Base-by-base conservation (phyloP, 768 basidiomycete genomes). In the Daedalea quercina region DNA sequence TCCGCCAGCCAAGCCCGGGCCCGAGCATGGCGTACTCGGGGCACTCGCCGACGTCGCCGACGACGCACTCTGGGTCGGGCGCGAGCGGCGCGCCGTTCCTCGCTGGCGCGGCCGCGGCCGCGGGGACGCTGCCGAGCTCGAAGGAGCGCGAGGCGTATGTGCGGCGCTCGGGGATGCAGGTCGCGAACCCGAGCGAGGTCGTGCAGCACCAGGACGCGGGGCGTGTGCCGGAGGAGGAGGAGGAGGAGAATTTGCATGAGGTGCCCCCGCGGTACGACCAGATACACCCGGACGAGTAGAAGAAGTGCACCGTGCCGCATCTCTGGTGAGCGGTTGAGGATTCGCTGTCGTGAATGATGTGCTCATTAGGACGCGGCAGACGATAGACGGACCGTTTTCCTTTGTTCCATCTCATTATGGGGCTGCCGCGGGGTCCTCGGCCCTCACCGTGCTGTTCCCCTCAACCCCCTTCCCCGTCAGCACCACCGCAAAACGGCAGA, bases 191-290 rank as follows among this genome's bases (percentile, higher is more conserved):
- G 24, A 58, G 55, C 40, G 55, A 50, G 3, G 55, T 68, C 8
- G 45, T 69, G 49, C 65, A 67, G 53, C 68, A 69, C 44, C 44
- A 49, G 51, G 68, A 69, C 28, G 67, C 54, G 3, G 68, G 68
- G 1, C 57, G 62, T 47, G 33, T 65, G 34, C 50, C 57, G 19
- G 55, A 56, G 34, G 45, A 37, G 34, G 41, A 55, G 37, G 51
- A 53, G 50, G 50, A 53, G 50, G 40, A 50, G 25, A 8, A 28
- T 25, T 59, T 53, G 45, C 51, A 51, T 3, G 67, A 69, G 60
- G 54, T 69, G 24, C 67, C 67, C 42, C 67, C 67, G 42, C 58
- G 67, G 50, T 68, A 68, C 44, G 65, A 68, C 50, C 62, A 62
- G 45, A 68, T 68, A 46, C 59, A 58, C 22, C 48, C 54, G 48